Conservation (phyloP, 2,329 filamentous ascomycete genomes). For the Aspergillus ustus region DNA sequence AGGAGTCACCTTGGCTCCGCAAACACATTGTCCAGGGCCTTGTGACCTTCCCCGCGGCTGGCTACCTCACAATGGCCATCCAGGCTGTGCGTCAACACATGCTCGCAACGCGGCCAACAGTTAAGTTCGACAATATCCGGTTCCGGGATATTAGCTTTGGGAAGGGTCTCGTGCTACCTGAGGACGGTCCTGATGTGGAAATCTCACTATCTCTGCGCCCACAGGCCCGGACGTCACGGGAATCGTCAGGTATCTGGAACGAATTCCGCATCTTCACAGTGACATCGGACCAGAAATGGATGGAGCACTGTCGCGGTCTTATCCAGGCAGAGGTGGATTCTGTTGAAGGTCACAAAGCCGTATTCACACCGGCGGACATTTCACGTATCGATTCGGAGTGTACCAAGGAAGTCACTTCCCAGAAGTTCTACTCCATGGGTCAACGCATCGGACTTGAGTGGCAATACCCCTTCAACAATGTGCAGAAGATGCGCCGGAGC, state of each 20-base stretch:
- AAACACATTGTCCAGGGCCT: conserved; percentile 11
- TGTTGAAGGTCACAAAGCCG: background rate
- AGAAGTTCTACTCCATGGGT: conserved; percentile 14
- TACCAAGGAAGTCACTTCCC: background rate
- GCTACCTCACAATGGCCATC: conserved; percentile 12
- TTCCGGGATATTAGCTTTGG: conserved; percentile 14
- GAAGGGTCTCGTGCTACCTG: conserved; percentile 9
- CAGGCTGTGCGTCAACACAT: conserved; percentile 11
- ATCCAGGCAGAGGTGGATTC: conserved; percentile 13
- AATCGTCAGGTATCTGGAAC: conserved; percentile 11
- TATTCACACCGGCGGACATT: background rate
- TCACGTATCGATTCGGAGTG: conserved; percentile 6
- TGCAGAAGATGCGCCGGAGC: conserved; percentile 7
- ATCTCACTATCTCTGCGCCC: conserved; percentile 7
- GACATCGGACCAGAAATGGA: conserved; percentile 9
- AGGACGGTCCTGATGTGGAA: background rate
- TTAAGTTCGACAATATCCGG: conserved; percentile 1
- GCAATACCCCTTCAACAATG: conserved; percentile 14
- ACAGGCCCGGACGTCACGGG: conserved; percentile 6
- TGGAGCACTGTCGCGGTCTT: conserved; percentile 12
- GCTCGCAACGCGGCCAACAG: background rate
- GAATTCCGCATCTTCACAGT: conserved; percentile 13
- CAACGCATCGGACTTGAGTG: conserved; percentile 10
- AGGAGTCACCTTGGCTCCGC: conserved; percentile 13
- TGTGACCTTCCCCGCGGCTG: conserved; percentile 13